Base-by-base conservation (phyloP, 805 yeast species). In the Candida insectorum region DNA sequence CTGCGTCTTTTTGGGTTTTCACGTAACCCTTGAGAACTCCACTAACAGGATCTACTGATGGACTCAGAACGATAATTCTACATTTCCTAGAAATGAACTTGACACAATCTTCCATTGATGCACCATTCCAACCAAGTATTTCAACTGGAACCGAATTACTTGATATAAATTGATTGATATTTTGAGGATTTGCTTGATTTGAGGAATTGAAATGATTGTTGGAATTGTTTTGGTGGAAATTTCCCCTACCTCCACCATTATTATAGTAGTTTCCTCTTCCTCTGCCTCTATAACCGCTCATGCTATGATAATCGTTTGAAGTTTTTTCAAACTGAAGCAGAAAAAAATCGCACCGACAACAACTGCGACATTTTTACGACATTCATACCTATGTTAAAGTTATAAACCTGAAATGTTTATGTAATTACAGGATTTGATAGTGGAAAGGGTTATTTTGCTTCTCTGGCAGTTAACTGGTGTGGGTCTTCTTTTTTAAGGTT, bases 101-200 rank as follows among this genome's bases (percentile, higher is more conserved):
- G 7, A 83, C 66, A 38, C 87, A 65, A 39, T 87, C 95, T 13
- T 72, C 78, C 39, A 71, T 68, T 2, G 82, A 55, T 1, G 88
- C 94, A 40, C 86, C 85, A 39, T 82, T 79, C 96, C 96, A 88
- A 28, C 88, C 86, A 24, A 69, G 61, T 8, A 87, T 69, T 43
- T 83, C 86, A 8, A 87, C 71, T 3, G 71, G 64, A 4, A 75
- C 65, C 21, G 60, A 41, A 41, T 61, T 65, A 13, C 51, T 54
- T 8, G 53, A 40, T 34, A 49, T 56, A 42, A 50, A 58, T 30
- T 55, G 54, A 33, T 52, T 52, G 29, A 48, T 46, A 30, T 47
- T 53, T 36, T 51, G 56, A 20, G 44, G 51, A 9, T 31, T 37
- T 12, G 5, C 13, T 7, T 23, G 26, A 13, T 23, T 23, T n/a